phyloP scores from a whole-genome alignment of 1,139 yeast species.

The Protomyces macrosporus region DNA sequence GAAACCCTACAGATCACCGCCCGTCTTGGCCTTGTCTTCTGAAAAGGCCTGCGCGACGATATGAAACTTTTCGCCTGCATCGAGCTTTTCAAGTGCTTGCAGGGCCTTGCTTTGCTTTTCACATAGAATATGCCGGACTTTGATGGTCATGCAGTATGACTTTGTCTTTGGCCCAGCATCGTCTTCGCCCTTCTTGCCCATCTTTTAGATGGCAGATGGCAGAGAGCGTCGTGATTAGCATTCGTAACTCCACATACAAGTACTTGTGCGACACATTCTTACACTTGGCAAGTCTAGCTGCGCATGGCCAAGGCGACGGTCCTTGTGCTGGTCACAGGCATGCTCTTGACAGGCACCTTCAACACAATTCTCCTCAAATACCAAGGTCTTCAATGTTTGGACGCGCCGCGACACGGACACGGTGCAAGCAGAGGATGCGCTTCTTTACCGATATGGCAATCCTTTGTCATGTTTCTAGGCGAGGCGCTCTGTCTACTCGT shows the following conservation, averaged over 20 bases:
- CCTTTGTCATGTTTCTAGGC: conserved; percentile 77
- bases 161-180: conserved; percentile 4
- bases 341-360: conserved; percentile 61
- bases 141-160: conserved; percentile 5
- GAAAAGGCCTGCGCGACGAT: conserved; percentile 31
- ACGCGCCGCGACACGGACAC: not conserved
- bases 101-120: conserved; percentile 32
- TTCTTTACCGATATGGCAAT: conserved; percentile 51
- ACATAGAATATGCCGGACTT: conserved; percentile 32
- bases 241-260: not conserved
- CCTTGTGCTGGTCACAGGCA: conserved; percentile 37
- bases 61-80: conserved; percentile 31
- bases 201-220: not conserved
- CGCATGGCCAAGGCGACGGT: conserved; percentile 4
- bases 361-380: conserved; percentile 70
- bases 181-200: not conserved
- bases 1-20: conserved; percentile 26
- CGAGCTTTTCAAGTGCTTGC: conserved; percentile 31
- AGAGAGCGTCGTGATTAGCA: not conserved
- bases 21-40: conserved; percentile 33
- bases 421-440: conserved; percentile 8
- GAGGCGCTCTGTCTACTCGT: conserved; percentile 48
- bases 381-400: conserved; percentile 49
- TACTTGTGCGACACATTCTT: not conserved
- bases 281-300: no score